These are phyloP conservation scores for Euphorbia peplus DNA, from an alignment of 345 rosid genomes.

Conservation along the genomic window DNA sequence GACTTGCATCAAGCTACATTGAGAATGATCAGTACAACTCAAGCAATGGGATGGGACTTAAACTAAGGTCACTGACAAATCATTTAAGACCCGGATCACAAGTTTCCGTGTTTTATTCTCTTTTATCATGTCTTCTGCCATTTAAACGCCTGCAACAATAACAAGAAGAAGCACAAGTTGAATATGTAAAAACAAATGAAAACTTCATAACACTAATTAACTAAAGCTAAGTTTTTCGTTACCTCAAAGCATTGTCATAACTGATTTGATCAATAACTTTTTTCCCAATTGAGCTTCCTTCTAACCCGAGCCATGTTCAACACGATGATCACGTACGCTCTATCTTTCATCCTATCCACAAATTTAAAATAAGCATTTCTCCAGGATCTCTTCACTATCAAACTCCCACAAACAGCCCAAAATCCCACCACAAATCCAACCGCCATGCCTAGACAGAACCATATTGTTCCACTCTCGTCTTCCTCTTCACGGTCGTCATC, in stretches of 20 bases:
- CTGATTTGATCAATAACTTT: too few relatives aligned
- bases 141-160: too few relatives aligned
- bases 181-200: too few relatives aligned
- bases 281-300: not conserved
- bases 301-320: not conserved
- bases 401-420: slow-evolving; percentile 1
- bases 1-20: too few relatives aligned
- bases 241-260: not conserved
- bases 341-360: not conserved
- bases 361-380: not conserved
- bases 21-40: too few relatives aligned
- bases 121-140: too few relatives aligned
- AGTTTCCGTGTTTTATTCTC: too few relatives aligned
- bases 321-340: not conserved
- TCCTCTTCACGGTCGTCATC: not conserved
- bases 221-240: not conserved
- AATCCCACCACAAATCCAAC: not conserved
- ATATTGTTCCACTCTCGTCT: not conserved
- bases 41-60: too few relatives aligned
- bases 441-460: not conserved
- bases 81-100: too few relatives aligned
- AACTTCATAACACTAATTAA: too few relatives aligned
- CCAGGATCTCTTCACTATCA: not conserved
- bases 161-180: too few relatives aligned
- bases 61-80: too few relatives aligned